These are phyloP conservation scores for Pyrus communis DNA, from an alignment of 306 rosid species.

Conservation along the genomic window DNA sequence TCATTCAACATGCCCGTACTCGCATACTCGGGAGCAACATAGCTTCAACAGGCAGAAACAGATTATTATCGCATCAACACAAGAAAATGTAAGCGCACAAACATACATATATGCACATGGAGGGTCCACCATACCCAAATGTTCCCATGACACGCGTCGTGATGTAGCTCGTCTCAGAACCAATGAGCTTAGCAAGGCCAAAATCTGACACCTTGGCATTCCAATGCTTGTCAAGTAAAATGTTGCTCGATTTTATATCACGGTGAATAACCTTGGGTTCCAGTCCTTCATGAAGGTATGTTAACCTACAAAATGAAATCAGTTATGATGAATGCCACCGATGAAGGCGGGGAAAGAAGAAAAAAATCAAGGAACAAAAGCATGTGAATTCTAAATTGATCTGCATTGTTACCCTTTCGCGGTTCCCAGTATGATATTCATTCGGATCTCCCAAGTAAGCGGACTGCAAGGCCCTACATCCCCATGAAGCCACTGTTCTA, in stretches of 20 bases:
- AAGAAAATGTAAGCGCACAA: background rate
- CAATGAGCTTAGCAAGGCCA: constrained; percentile 88
- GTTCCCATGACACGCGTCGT: constrained; percentile 98
- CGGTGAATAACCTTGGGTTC: constrained; percentile 96
- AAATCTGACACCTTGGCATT: constrained; percentile 86
- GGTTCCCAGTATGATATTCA: constrained; percentile 70
- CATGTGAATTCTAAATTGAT: background rate
- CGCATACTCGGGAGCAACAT: constrained; percentile 93
- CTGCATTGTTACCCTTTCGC: constrained; percentile 65
- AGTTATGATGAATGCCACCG: background rate
- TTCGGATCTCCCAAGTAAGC: constrained; percentile 77
- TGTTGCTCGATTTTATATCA: constrained; percentile 83
- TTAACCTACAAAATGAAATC: constrained; percentile 36
- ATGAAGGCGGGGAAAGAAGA: background rate
- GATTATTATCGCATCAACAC: background rate
- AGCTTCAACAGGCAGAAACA: constrained; percentile 34
- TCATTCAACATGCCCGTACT: constrained; percentile 92
- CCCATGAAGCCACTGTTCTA: constrained; percentile 90
- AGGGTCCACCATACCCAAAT: constrained; percentile 54
- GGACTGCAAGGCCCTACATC: constrained; percentile 79
- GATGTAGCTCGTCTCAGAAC: constrained; percentile 65
- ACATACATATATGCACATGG: background rate
- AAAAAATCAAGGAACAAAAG: background rate
- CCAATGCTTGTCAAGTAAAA: constrained; percentile 83
- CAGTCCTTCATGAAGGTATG: constrained; percentile 84